phyloP scores from a whole-genome alignment of 441 rosid genomes.

The Jatropha multifida region DNA sequence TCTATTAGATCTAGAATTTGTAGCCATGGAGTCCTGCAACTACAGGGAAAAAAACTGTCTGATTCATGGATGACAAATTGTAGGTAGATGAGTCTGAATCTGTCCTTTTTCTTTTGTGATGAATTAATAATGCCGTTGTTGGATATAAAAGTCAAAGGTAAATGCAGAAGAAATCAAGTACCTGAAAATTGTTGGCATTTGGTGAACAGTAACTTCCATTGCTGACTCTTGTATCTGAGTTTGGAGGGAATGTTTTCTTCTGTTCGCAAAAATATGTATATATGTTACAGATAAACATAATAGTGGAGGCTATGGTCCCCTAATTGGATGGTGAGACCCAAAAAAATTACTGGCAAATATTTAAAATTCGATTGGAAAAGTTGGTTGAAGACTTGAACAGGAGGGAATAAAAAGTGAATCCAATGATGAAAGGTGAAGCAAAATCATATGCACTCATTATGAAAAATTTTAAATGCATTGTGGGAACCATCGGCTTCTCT shows the following conservation, averaged over 20 bases:
- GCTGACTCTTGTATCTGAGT: neutral
- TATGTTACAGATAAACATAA: slow-evolving; percentile 3
- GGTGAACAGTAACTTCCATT: slow-evolving; percentile 6
- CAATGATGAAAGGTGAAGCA: slow-evolving; percentile 49
- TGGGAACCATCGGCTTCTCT: slow-evolving; percentile 15
- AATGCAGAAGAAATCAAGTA: slow-evolving; percentile 3
- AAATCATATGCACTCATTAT: slow-evolving; percentile 40
- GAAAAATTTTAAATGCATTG: slow-evolving; percentile 16
- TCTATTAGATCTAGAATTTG: neutral
- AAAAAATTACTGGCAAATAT: slow-evolving; percentile 4
- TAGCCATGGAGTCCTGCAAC: neutral
- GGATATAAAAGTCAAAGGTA: neutral
- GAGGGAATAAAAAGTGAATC: slow-evolving; percentile 32
- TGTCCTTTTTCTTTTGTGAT: neutral
- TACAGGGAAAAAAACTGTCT: neutral
- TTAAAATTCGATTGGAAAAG: slow-evolving; percentile 20
- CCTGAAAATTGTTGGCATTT: neutral
- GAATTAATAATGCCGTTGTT: slow-evolving; percentile 12
- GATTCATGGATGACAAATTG: neutral
- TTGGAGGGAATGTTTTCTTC: neutral
- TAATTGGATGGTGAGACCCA: slow-evolving; percentile 19
- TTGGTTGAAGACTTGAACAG: slow-evolving; percentile 36
- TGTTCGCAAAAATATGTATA: too few species aligned
- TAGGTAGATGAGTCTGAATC: neutral
- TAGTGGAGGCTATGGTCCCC: slow-evolving; percentile 25